A percentile compares a stretch with the other conserved stretches of the same genome.
These are phyloP conservation scores for Macadamia integrifolia DNA, from an alignment of 164 flowering plant species.

Conservation along the genomic window DNA sequence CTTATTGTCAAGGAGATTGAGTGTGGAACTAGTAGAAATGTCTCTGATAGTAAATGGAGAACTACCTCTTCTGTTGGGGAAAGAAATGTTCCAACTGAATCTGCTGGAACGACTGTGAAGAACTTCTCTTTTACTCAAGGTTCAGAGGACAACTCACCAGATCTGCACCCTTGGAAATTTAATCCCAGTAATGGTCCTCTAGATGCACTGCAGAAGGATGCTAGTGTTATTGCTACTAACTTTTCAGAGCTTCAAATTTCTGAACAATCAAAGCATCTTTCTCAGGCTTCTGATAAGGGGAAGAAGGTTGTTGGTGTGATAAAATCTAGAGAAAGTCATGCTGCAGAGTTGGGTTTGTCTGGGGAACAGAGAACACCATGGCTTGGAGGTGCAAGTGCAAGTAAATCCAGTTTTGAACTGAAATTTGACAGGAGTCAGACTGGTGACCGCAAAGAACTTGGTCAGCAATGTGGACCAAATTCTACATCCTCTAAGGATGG, in stretches of 20 bases:
- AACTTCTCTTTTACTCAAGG: slow-evolving; percentile 34
- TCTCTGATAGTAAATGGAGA: slow-evolving; percentile 44
- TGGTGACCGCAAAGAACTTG: slow-evolving; percentile 35
- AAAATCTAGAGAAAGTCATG: slow-evolving; percentile 32
- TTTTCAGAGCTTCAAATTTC: slow-evolving; percentile 33
- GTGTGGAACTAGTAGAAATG: slow-evolving; percentile 49
- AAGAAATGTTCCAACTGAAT: slow-evolving; percentile 28
- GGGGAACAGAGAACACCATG: slow-evolving; percentile 41
- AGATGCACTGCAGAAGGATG: slow-evolving; percentile 25
- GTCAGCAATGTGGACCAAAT: slow-evolving; percentile 21
- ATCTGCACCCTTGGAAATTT: slow-evolving; percentile 54
- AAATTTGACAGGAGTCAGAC: slow-evolving; percentile 29
- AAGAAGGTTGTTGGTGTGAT: slow-evolving; percentile 13
- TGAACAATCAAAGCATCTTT: slow-evolving; percentile 25
- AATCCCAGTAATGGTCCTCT: slow-evolving; percentile 39
- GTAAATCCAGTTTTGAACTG: slow-evolving; percentile 32
- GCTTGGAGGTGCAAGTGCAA: slow-evolving; percentile 51
- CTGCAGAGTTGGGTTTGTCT: slow-evolving; percentile 22
- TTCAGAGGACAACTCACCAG: slow-evolving; percentile 44
- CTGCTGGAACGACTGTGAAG: slow-evolving; percentile 29
- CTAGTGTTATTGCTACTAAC: slow-evolving; percentile 12
- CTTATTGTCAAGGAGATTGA: slow-evolving; percentile 60
- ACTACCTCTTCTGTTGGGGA: slow-evolving; percentile 23
- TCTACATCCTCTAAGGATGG: slow-evolving; percentile 29
- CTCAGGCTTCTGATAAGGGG: slow-evolving; percentile 23